Evolutionary conservation across 2,329 filamentous ascomycete species (phyloP).

Genomic region (Alternaria angustiovoidea): DNA sequence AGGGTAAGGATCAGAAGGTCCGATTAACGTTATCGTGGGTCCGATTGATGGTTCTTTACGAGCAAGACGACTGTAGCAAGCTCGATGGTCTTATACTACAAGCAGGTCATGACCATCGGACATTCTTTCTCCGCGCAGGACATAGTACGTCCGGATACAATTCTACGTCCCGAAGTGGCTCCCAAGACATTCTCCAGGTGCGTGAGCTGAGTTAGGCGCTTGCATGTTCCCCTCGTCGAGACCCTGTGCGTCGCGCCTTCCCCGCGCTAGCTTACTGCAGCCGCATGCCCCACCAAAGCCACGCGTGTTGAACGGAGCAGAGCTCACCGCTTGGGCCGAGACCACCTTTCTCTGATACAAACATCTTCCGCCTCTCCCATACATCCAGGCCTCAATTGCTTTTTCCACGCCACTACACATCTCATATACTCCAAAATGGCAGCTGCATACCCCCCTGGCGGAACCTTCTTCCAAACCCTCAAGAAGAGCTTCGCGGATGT

Average conservation of each 20-base stretch:
- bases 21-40: neutral
- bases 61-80: neutral
- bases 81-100: neutral
- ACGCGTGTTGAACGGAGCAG: conserved; percentile 21
- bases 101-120: neutral
- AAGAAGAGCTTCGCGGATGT: conserved; percentile 86
- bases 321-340: conserved; percentile 25
- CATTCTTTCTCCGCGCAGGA: conserved; percentile 2
- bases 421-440: conserved; percentile 34
- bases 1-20: neutral
- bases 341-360: conserved; percentile 16
- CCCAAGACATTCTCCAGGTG: neutral
- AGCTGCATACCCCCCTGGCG: conserved; percentile 61
- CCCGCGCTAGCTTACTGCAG: conserved; percentile 27
- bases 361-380: neutral
- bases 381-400: neutral
- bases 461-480: conserved; percentile 86
- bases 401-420: neutral
- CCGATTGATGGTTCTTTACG: neutral
- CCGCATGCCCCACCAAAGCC: conserved; percentile 21
- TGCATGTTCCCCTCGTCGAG: conserved; percentile 13
- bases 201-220: neutral
- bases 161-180: neutral
- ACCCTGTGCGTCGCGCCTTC: conserved; percentile 29
- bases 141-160: neutral